A percentile compares a stretch with the other conserved stretches of the same genome.
phyloP scores from a whole-genome alignment of 352 stramenopile species.

The Phytophthora podocarpi region DNA sequence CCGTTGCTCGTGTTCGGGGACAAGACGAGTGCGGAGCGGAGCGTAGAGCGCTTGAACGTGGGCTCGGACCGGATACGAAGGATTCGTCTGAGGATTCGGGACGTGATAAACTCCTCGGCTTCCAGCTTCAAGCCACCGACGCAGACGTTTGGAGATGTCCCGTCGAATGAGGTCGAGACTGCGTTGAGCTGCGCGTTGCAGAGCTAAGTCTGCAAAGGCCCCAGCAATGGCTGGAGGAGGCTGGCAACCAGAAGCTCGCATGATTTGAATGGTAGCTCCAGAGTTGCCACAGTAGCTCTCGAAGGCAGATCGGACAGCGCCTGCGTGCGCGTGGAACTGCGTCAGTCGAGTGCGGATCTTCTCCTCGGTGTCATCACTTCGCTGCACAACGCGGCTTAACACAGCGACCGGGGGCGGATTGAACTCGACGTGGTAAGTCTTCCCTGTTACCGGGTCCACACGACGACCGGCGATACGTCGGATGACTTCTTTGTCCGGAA shows the following conservation, averaged over 20 bases:
- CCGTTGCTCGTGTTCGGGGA: constrained; percentile 8
- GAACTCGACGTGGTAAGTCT: constrained; percentile 97
- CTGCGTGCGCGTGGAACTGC: constrained; percentile 80
- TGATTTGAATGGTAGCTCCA: constrained; percentile 25
- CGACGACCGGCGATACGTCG: constrained; percentile 95
- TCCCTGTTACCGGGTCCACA: constrained; percentile 92
- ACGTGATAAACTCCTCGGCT: constrained; percentile 18
- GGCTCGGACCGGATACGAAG: constrained; percentile 19
- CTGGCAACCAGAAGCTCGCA: constrained; percentile 24
- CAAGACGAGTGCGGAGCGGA: not conserved
- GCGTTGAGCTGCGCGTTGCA: constrained; percentile 26
- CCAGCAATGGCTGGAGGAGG: constrained; percentile 22
- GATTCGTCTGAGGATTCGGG: constrained; percentile 15
- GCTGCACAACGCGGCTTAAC: constrained; percentile 70
- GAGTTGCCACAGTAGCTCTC: constrained; percentile 13
- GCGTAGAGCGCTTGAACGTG: constrained; percentile 14
- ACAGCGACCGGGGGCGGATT: constrained; percentile 86
- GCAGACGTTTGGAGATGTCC: constrained; percentile 25
- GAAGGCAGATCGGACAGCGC: constrained; percentile 56
- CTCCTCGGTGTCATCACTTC: constrained; percentile 93
- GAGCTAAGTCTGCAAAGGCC: constrained; percentile 26
- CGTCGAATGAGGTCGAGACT: constrained; percentile 23
- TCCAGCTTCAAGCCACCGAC: constrained; percentile 19
- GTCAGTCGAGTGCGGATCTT: constrained; percentile 88
- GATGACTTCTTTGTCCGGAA: constrained; percentile 94